Evolutionary conservation across 1,284 basidiomycete species (phyloP), one percentile per base, ranked within the genome.

Genomic region (Phylloboletellus chloephorus): DNA sequence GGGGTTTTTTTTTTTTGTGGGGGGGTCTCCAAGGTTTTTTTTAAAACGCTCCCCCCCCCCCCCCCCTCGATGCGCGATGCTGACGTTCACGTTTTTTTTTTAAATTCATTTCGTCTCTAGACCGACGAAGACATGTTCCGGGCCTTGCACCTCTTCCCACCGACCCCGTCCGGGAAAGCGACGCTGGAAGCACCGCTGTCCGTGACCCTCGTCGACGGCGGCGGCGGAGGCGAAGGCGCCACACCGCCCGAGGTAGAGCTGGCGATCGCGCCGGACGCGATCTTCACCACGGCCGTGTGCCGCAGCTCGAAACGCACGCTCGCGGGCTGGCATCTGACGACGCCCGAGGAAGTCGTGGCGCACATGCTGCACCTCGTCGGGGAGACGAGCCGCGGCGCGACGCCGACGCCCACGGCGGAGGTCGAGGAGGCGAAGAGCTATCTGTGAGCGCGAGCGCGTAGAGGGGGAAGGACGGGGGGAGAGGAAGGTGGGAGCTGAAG

Each of bases 41-140:
- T 46, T 1, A 15, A 16, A n/a, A 4, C n/a, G n/a, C n/a, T n/a
- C n/a, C n/a, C n/a, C n/a, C n/a, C n/a, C n/a, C n/a, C n/a, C n/a
- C 20, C 12, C 8, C 24, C n/a, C 12, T 25, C 35, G 13, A 6
- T 37, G 36, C 11, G 24, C 44, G 23, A 17, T 23, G 0, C 31
- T 12, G 24, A 37, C 37, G 17, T 22, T 37, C 25, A 19, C 13
- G 8, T 13, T 31, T 12, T 39, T 28, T 24, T 3, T 10, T 5
- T 15, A 38, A 5, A 32, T 20, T 39, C 19, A 37, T 37, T 36
- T 2, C 7, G 19, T 29, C 34, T 34, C 29, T 17, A 76, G 88
- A 93, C 91, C 33, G 91, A 95, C 68, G 91, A 94, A 67, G 92
- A 96, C 69, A 95, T 95, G 91, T 95, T 95, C 83, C 82, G 90